A percentile compares a stretch with the other conserved stretches of the same genome.
These are phyloP conservation scores for Gleditsia sinensis DNA, from an alignment of 306 rosid species.

Conservation along the genomic window DNA sequence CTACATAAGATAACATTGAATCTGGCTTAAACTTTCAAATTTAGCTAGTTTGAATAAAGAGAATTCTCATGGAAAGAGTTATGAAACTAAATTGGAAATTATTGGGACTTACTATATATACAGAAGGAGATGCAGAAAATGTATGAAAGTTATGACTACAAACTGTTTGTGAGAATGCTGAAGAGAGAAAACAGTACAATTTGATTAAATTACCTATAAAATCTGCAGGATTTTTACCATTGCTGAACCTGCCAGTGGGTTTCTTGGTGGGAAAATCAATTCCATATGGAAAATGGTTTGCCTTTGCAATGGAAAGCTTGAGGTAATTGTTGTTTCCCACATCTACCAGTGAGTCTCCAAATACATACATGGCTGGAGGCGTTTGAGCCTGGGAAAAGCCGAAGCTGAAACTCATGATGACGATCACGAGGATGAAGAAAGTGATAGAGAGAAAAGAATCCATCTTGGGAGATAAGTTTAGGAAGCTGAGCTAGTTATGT, in stretches of 20 bases:
- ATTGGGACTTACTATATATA: not conserved
- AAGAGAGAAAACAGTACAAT: not conserved
- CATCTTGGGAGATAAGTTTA: not conserved
- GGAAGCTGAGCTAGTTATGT: not conserved
- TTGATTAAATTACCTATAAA: constrained; percentile 50
- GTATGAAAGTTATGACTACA: too few relatives aligned
- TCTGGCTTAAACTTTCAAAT: too few relatives aligned
- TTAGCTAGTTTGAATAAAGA: too few relatives aligned
- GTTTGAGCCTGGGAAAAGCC: constrained; percentile 44
- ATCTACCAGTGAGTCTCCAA: constrained; percentile 81
- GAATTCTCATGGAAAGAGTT: too few relatives aligned
- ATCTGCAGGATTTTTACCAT: constrained; percentile 86
- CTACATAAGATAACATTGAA: not conserved
- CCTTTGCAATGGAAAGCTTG: constrained; percentile 55
- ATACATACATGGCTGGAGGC: constrained; percentile 68
- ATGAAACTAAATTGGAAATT: not conserved
- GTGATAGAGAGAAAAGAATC: constrained; percentile 19
- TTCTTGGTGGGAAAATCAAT: constrained; percentile 61
- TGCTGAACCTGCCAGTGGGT: constrained; percentile 76
- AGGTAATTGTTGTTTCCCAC: constrained; percentile 85
- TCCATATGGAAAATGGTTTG: constrained; percentile 71
- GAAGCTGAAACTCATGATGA: not conserved
- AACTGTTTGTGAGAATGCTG: not conserved
- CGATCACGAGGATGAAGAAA: constrained; percentile 21
- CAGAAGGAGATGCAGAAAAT: not conserved